Conservation (phyloP, 306 rosid genomes). For the Argentina anserina region DNA sequence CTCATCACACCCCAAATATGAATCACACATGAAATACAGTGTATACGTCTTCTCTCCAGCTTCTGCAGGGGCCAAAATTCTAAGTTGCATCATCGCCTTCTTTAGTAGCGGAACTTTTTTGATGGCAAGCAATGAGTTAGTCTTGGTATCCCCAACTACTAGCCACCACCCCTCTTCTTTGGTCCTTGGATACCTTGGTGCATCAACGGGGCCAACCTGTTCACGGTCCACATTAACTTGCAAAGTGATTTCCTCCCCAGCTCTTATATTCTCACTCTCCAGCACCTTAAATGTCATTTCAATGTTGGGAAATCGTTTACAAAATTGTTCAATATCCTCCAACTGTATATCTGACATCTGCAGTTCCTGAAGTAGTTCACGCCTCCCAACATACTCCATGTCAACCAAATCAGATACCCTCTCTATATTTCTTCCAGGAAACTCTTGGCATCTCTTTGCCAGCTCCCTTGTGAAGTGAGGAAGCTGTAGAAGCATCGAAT, state of each 20-base stretch:
- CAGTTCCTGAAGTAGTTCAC: constrained; percentile 66
- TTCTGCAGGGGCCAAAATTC: constrained; percentile 69
- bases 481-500: constrained; percentile 82
- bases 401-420: constrained; percentile 82
- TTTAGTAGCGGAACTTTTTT: constrained; percentile 72
- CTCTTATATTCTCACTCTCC: constrained; percentile 48
- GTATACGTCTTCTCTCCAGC: constrained; percentile 63
- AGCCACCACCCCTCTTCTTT: constrained; percentile 99
- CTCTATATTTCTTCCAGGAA: constrained; percentile 63
- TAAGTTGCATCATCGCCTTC: constrained; percentile 69
- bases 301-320: constrained; percentile 79
- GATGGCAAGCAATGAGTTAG: constrained; percentile 67
- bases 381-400: constrained; percentile 88
- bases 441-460: constrained; percentile 75
- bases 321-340: constrained; percentile 72
- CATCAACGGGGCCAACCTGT: constrained; percentile 64
- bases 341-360: constrained; percentile 72
- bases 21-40: constrained; percentile 93
- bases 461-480: constrained; percentile 90
- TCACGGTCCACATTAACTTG: constrained; percentile 75
- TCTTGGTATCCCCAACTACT: constrained; percentile 75
- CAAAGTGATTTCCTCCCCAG: constrained; percentile 61
- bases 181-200: constrained; percentile 73
- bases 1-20: constrained; percentile 93
- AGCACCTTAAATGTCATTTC: constrained; percentile 70